phyloP scores from a whole-genome alignment of 306 rosid genomes.

The Rubus parviflorus region DNA sequence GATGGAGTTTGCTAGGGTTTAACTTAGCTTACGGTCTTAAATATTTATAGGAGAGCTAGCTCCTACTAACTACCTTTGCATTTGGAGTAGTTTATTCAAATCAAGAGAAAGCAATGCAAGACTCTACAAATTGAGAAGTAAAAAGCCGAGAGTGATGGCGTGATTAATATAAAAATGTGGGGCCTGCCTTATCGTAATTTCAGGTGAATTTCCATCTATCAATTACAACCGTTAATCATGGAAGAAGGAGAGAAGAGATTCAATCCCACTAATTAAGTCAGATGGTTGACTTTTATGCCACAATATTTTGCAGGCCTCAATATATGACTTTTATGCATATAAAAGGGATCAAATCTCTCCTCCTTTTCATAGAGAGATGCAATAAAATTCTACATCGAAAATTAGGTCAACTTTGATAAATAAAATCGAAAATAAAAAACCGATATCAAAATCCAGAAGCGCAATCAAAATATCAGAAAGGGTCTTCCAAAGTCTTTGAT shows the following conservation, averaged over 20 bases:
- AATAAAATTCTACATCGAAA: too few species aligned
- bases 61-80: not conserved
- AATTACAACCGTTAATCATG: slow-evolving; percentile 42
- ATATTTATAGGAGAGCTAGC: not conserved
- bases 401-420: too few species aligned
- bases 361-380: too few species aligned
- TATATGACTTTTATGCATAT: too few species aligned
- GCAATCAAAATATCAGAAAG: too few species aligned
- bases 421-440: too few species aligned
- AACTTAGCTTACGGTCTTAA: not conserved
- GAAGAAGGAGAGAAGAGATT: not conserved
- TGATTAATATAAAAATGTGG: slow-evolving; percentile 53
- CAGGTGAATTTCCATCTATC: slow-evolving; percentile 9
- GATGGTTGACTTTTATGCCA: slow-evolving; percentile 42
- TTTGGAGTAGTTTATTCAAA: too few species aligned
- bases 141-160: slow-evolving; percentile 96
- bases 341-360: not conserved
- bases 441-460: too few species aligned
- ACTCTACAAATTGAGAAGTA: slow-evolving; percentile 32
- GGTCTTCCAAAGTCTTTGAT: too few species aligned
- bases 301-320: not conserved
- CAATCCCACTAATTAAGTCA: slow-evolving; percentile 35
- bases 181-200: slow-evolving; percentile 45
- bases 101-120: not conserved
- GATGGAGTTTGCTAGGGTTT: not conserved